phyloP scores from a whole-genome alignment of 2,329 filamentous ascomycete genomes.

The Penicillium sp. region DNA sequence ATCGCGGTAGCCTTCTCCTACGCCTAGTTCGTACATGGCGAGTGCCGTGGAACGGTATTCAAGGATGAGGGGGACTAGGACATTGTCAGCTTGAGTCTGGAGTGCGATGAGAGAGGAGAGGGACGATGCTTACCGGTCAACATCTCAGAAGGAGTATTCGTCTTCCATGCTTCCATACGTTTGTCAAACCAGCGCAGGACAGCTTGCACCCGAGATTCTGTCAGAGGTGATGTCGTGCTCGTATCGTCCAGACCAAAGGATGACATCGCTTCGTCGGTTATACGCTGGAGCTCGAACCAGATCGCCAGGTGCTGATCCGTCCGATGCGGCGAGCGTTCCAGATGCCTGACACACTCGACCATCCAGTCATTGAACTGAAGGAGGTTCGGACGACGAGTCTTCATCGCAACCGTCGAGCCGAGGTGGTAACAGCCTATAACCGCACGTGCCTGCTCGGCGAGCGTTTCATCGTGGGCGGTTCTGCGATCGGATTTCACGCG shows the following conservation, averaged over 20 bases:
- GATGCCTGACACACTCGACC: slow-evolving; percentile 32
- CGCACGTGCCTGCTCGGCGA: slow-evolving; percentile 37
- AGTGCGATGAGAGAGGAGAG: not conserved
- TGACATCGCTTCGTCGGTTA: slow-evolving; percentile 36
- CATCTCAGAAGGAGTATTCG: slow-evolving; percentile 28
- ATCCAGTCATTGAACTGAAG: slow-evolving; percentile 41
- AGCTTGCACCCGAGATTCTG: slow-evolving; percentile 36
- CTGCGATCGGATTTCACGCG: slow-evolving; percentile 25
- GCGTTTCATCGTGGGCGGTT: slow-evolving; percentile 27
- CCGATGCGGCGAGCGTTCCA: slow-evolving; percentile 32
- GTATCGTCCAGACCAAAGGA: slow-evolving; percentile 40
- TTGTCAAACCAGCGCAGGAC: slow-evolving; percentile 39
- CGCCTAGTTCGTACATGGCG: slow-evolving; percentile 36
- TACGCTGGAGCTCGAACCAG: slow-evolving; percentile 38
- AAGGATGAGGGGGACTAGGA: slow-evolving; percentile 30
- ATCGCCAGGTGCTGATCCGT: slow-evolving; percentile 33
- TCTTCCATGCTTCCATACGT: slow-evolving; percentile 36
- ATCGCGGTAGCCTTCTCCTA: slow-evolving; percentile 39
- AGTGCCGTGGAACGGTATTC: slow-evolving; percentile 34
- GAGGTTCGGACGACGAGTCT: slow-evolving; percentile 37
- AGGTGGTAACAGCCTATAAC: slow-evolving; percentile 38
- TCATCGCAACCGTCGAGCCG: slow-evolving; percentile 39
- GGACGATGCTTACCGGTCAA: slow-evolving; percentile 27
- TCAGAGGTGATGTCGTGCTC: slow-evolving; percentile 31
- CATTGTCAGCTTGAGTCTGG: not conserved